Evolutionary conservation across 441 rosid genomes (phyloP).

Genomic region (California macrophylla): DNA sequence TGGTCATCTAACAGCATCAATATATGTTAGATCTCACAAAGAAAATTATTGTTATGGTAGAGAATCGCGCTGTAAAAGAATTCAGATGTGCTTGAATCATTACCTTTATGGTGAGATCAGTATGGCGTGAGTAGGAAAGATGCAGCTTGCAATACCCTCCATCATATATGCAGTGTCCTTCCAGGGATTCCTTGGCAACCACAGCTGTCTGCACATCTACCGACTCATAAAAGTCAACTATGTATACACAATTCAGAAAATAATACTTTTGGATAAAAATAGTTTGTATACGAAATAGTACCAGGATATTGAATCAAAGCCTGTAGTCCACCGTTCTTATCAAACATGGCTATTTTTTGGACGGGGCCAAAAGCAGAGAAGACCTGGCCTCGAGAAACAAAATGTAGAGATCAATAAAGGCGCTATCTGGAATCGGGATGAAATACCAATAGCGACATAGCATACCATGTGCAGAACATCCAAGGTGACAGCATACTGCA

Average conservation of each 20-base stretch:
- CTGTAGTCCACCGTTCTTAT: slow-evolving; percentile 90
- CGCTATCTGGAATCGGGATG: not conserved
- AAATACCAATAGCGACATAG: slow-evolving; percentile 5
- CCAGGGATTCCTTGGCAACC: slow-evolving; percentile 87
- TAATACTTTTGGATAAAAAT: no score
- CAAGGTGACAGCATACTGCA: slow-evolving; percentile 97
- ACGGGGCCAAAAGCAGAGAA: slow-evolving; percentile 88
- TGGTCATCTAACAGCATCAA: not conserved
- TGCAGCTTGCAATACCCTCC: slow-evolving; percentile 99
- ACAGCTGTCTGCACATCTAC: slow-evolving; percentile 94
- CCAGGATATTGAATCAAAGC: slow-evolving; percentile 93
- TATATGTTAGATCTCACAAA: not conserved
- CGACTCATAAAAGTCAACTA: slow-evolving; percentile 12
- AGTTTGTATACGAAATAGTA: slow-evolving; percentile 23
- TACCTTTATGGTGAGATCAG: slow-evolving; percentile 94
- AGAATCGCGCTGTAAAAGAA: not conserved
- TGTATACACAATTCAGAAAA: no score
- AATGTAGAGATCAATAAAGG: not conserved
- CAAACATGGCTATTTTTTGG: slow-evolving; percentile 98
- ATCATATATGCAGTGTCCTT: slow-evolving; percentile 96
- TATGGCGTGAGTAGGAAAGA: slow-evolving; percentile 86
- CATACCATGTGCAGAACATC: slow-evolving; percentile 87
- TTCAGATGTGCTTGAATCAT: not conserved
- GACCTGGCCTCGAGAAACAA: slow-evolving; percentile 39
- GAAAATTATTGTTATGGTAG: not conserved